phyloP scores from a whole-genome alignment of 371 early-diverging fungal genomes.

The Lichtheimia ramosa region DNA sequence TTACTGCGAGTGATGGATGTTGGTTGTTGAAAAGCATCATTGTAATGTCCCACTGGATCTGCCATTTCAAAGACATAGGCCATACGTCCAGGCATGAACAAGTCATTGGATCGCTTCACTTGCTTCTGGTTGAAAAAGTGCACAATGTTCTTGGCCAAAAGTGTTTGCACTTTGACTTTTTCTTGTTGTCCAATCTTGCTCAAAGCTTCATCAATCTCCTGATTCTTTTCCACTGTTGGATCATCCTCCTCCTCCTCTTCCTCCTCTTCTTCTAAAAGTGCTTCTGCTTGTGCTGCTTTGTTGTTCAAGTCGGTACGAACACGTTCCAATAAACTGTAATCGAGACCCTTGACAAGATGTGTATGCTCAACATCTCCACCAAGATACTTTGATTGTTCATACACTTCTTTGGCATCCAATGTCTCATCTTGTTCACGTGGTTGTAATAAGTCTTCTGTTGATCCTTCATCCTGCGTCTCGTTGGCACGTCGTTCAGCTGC shows the following conservation, averaged over 20 bases:
- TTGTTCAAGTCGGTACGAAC: constrained; percentile 45
- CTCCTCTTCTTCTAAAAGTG: constrained; percentile 8
- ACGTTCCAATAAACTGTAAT: constrained; percentile 76
- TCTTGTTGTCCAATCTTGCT: constrained; percentile 10
- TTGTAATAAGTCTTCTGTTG: constrained; percentile 30
- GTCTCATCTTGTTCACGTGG: constrained; percentile 27
- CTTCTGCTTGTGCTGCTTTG: constrained; percentile 8
- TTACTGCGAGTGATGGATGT: constrained; percentile 79
- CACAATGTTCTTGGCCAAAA: constrained; percentile 37
- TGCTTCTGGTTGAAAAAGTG: constrained; percentile 27
- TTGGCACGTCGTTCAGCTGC: constrained; percentile 84
- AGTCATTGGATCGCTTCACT: constrained; percentile 57
- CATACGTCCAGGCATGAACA: constrained; percentile 81
- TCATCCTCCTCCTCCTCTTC: constrained; percentile 11
- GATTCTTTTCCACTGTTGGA: constrained; percentile 1
- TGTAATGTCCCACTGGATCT: constrained; percentile 50
- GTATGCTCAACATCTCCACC: constrained; percentile 88
- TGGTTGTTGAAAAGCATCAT: constrained; percentile 66
- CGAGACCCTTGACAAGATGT: constrained; percentile 91
- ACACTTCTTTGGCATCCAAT: constrained; percentile 52
- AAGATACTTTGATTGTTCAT: constrained; percentile 84
- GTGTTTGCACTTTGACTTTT: constrained; percentile 15
- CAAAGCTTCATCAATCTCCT: constrained; percentile 15
- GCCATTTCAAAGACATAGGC: constrained; percentile 75
- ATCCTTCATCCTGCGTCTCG: constrained; percentile 30